Evolutionary conservation across 129 eudicot species (phyloP), one percentile per base, ranked within the genome.

Genomic region (Calendula officinalis): DNA sequence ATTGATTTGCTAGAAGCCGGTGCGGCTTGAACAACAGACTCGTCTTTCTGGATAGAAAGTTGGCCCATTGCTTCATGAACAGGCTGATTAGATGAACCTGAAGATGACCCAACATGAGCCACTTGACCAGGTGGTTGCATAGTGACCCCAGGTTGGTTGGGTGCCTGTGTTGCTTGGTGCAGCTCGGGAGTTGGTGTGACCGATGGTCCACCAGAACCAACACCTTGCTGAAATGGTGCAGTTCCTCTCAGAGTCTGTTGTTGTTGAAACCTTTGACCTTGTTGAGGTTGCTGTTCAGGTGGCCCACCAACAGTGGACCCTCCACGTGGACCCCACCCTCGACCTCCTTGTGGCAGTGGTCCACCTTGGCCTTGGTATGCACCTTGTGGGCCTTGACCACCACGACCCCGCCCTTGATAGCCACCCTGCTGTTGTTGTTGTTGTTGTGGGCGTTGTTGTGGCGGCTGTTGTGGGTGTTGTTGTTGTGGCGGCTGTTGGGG

Each of bases 151-250:
- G 86, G 80, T 77, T 81, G 89, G 66, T 78, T 81, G 60, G 94
- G 84, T 67, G 85, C 70, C 79, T 72, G 92, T 65, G 82, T 73
- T 49, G 97, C 97, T 90, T 90, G 97, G 91, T 90, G 88, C 97
- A 84, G 96, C 86, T 91, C 96, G 89, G 96, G 91, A 70, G 72
- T 71, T 76, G 88, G 74, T 57, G 88, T 72, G 68, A 86, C 72
- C 41, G 81, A 72, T 65, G 90, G 89, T 64, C 87, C 90, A 80
- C 86, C 86, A 73, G 68, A 71, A 61, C 68, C 78, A 56, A 75
- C 88, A 62, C 81, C 90, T 5, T 82, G 80, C 65, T 80, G 94
- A 71, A 83, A 58, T 33, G 76, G 83, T 41, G 83, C 58, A 12
- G 74, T 78, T 46, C 97, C 92, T 70, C 86, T 80, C 46, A 80